Evolutionary conservation across 208 protist species (phyloP).

Genomic region (Acanthamoeba divionensis): DNA sequence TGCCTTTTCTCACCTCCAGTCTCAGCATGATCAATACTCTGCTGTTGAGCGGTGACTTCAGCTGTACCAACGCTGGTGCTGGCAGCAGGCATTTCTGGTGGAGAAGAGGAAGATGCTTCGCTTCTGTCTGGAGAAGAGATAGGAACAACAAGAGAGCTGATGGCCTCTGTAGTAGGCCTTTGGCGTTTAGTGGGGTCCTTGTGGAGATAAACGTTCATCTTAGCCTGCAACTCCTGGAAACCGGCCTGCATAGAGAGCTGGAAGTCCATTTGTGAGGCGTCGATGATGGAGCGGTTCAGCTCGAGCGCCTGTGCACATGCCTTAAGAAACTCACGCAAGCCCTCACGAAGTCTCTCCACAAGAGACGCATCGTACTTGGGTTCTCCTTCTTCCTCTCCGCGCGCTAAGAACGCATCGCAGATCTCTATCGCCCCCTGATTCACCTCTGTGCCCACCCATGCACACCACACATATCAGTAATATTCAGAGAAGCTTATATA

Average conservation of each 20-base stretch:
- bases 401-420: slow-evolving; percentile 28
- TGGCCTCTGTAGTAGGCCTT: no score
- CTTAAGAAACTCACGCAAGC: slow-evolving; percentile 41
- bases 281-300: slow-evolving; percentile 5
- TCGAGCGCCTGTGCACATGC: slow-evolving; percentile 12
- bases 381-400: background rate
- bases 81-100: no score
- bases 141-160: no score
- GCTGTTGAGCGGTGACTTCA: no score
- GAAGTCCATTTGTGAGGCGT: background rate
- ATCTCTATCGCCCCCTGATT: slow-evolving; percentile 47
- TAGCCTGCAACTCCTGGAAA: background rate
- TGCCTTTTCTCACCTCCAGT: no score
- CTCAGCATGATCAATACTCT: no score
- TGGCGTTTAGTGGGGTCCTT: no score
- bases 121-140: no score
- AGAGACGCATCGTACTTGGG: background rate
- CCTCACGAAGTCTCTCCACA: slow-evolving; percentile 1
- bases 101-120: no score
- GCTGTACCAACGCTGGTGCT: no score
- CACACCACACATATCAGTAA: background rate
- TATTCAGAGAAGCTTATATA: background rate
- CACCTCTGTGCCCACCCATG: background rate
- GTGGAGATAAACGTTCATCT: background rate
- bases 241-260: slow-evolving; percentile 4